Evolutionary conservation across 1,139 yeast species (phyloP).

Genomic region (Nadsonia starkeyi-henricii): DNA sequence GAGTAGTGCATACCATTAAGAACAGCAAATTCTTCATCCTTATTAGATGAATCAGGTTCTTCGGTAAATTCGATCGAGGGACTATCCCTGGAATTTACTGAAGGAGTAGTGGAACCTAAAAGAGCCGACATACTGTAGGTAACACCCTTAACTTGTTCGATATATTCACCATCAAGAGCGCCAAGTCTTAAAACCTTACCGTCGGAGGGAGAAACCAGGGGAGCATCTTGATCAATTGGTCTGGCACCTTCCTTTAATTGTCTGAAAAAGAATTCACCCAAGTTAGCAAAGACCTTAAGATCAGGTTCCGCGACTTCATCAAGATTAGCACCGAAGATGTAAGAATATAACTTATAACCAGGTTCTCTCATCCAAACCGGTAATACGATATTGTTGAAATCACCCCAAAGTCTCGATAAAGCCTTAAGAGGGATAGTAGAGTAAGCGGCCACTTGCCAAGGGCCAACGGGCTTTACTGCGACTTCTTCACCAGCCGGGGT

Average conservation of each 20-base stretch:
- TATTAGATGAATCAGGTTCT: constrained; percentile 19
- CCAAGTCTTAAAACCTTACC: constrained; percentile 86
- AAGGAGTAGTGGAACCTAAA: constrained; percentile 35
- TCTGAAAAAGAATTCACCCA: constrained; percentile 86
- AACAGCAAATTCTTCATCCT: constrained; percentile 68
- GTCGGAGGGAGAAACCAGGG: constrained; percentile 81
- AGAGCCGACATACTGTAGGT: constrained; percentile 84
- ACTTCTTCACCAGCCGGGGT: not conserved
- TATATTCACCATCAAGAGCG: constrained; percentile 53
- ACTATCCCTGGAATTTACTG: not conserved
- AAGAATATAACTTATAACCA: constrained; percentile 64
- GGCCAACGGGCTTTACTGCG: constrained; percentile 35
- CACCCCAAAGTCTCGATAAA: constrained; percentile 89
- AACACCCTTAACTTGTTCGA: constrained; percentile 95
- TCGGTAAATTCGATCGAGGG: constrained; percentile 29
- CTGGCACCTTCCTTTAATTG: constrained; percentile 66
- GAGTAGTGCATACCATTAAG: constrained; percentile 65
- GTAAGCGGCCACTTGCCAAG: constrained; percentile 83
- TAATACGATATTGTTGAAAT: constrained; percentile 63
- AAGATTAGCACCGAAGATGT: constrained; percentile 73
- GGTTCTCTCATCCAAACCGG: constrained; percentile 87
- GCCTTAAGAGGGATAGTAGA: constrained; percentile 86
- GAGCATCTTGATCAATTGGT: constrained; percentile 48
- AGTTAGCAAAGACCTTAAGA: constrained; percentile 55
- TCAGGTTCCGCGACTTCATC: constrained; percentile 83